These are phyloP conservation scores for Rugonectria rugulosa DNA, from an alignment of 2,329 filamentous ascomycete species.

Conservation along the genomic window DNA sequence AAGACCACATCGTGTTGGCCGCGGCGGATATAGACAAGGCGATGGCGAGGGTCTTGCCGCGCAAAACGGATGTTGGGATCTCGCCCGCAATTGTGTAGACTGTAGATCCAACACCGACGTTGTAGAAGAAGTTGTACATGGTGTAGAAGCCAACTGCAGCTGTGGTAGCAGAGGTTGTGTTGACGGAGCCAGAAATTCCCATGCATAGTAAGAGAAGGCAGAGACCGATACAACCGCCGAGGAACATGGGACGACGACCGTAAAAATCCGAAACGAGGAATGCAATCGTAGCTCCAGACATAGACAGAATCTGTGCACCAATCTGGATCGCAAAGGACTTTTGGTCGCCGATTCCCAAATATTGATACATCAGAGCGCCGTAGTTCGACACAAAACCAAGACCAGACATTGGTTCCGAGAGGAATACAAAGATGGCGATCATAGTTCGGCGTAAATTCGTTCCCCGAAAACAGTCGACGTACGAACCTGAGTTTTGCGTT, in stretches of 20 bases:
- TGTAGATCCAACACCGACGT: constrained; percentile 50
- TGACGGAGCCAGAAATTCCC: constrained; percentile 38
- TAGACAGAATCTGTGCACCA: constrained; percentile 41
- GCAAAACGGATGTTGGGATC: constrained; percentile 51
- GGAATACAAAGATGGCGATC: constrained; percentile 51
- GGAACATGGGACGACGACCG: constrained; percentile 41
- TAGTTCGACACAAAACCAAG: constrained; percentile 54
- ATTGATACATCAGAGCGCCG: constrained; percentile 45
- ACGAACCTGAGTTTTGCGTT: constrained; percentile 43
- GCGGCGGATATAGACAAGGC: constrained; percentile 52
- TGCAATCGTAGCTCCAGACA: constrained; percentile 38
- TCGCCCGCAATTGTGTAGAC: constrained; percentile 54
- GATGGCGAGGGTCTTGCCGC: constrained; percentile 53
- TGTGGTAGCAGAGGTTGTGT: constrained; percentile 33
- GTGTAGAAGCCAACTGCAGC: constrained; percentile 46
- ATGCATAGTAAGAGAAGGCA: constrained; percentile 37
- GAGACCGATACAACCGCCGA: constrained; percentile 35
- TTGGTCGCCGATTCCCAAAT: constrained; percentile 35
- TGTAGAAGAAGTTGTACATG: constrained; percentile 51
- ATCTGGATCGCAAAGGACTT: constrained; percentile 41
- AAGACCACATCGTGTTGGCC: constrained; percentile 50
- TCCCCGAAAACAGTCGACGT: constrained; percentile 53
- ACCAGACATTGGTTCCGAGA: constrained; percentile 54
- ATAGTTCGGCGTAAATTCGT: constrained; percentile 51
- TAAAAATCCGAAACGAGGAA: constrained; percentile 38